Evolutionary conservation across 306 rosid genomes (phyloP).

Genomic region (Pueraria montana): DNA sequence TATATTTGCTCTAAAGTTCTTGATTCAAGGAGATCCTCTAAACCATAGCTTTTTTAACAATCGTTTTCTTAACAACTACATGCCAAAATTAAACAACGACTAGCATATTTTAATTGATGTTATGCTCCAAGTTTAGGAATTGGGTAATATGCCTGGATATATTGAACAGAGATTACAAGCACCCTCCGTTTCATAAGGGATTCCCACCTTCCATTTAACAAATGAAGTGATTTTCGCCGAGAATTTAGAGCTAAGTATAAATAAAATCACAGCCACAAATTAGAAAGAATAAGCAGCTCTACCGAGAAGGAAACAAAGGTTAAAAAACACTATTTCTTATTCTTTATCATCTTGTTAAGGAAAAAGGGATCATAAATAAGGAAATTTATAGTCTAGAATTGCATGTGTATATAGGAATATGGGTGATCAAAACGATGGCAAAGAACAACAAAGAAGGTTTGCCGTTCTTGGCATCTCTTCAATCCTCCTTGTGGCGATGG

Average conservation of each 20-base stretch:
- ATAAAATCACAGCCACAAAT: conserved; percentile 8
- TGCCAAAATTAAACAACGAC: conserved; percentile 16
- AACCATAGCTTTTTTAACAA: conserved; percentile 11
- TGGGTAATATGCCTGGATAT: neutral
- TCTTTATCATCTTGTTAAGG: neutral
- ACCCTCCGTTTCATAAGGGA: neutral
- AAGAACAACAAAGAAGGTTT: neutral
- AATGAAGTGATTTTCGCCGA: conserved; percentile 28
- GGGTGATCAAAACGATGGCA: neutral
- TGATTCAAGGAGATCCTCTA: conserved; percentile 30
- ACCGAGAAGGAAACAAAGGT: conserved; percentile 1
- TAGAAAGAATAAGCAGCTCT: conserved; percentile 10
- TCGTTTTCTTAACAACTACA: conserved; percentile 29
- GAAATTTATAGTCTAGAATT: neutral
- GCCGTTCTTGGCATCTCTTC: conserved; percentile 46
- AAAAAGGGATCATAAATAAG: neutral
- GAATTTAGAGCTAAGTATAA: neutral
- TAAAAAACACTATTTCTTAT: neutral
- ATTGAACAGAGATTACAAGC: neutral
- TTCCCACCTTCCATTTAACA: conserved; percentile 42
- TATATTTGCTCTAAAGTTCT: neutral
- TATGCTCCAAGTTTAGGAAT: conserved; percentile 18
- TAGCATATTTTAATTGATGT: neutral
- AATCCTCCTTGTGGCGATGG: conserved; percentile 48
- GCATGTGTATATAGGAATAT: conserved; percentile 5